phyloP scores from a whole-genome alignment of 495 filamentous ascomycete genomes.

The Aspergillus homomorphus region DNA sequence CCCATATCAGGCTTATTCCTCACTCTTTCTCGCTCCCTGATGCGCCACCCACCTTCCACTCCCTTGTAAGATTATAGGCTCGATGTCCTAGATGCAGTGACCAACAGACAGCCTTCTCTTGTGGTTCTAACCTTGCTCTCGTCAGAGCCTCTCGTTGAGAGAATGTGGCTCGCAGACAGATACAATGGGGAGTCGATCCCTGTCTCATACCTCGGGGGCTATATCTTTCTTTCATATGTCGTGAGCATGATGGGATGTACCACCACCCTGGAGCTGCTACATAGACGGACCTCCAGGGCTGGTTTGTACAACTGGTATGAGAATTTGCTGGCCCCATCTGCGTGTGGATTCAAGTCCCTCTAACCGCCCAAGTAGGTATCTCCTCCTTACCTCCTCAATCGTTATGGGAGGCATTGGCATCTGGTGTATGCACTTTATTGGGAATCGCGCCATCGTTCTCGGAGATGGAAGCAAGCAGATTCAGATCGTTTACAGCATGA shows the following conservation, averaged over 20 bases:
- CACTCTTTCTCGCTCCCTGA: background rate
- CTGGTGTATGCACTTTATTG: constrained; percentile 83
- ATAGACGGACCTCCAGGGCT: constrained; percentile 64
- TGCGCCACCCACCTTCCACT: background rate
- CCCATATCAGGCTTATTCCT: background rate
- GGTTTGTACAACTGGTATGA: constrained; percentile 75
- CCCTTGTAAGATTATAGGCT: background rate
- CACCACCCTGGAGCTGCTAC: constrained; percentile 78
- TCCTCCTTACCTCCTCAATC: constrained; percentile 66
- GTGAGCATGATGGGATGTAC: constrained; percentile 74
- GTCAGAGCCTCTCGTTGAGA: constrained; percentile 10
- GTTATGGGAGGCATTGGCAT: constrained; percentile 83
- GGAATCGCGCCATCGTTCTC: constrained; percentile 74
- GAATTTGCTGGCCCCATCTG: constrained; percentile 13
- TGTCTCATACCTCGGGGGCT: constrained; percentile 54
- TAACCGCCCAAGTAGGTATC: constrained; percentile 50
- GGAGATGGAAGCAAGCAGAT: constrained; percentile 55
- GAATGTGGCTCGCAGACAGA: constrained; percentile 22
- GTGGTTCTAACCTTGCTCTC: background rate
- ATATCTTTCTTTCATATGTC: constrained; percentile 71
- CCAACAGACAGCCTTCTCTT: background rate
- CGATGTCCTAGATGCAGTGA: background rate
- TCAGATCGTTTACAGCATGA: constrained; percentile 70
- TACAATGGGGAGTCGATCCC: constrained; percentile 10
- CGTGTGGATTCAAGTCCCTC: background rate